Conservation (phyloP, 2,329 filamentous ascomycete genomes). For the Penicillium frequentans region DNA sequence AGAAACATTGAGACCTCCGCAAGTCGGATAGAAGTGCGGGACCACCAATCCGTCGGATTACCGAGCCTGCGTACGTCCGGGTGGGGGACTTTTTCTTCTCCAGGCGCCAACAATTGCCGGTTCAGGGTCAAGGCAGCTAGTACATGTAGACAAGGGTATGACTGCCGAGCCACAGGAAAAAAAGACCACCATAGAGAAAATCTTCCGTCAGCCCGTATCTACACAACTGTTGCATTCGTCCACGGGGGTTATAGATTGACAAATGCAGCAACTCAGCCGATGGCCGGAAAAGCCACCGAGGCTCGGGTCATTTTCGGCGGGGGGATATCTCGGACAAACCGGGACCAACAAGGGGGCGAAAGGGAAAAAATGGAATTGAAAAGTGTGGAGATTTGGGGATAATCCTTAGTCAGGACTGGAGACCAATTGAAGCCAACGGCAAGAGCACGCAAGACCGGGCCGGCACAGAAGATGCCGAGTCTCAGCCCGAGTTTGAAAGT, state of each 20-base stretch:
- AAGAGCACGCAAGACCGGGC: conserved; percentile 6
- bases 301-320: conserved; percentile 20
- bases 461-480: conserved; percentile 23
- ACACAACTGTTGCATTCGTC: not conserved
- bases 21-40: conserved; percentile 11
- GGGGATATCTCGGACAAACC: conserved; percentile 2
- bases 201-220: not conserved
- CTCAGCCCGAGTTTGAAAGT: conserved; percentile 14
- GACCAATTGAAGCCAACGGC: not conserved
- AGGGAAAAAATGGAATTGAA: not conserved
- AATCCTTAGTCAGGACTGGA: not conserved
- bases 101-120: not conserved
- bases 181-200: not conserved
- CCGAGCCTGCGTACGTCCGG: conserved; percentile 8
- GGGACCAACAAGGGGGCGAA: not conserved
- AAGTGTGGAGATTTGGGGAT: conserved; percentile 1
- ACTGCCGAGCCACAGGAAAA: not conserved
- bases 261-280: conserved; percentile 4
- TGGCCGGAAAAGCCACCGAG: conserved; percentile 10
- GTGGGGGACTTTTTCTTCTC: conserved; percentile 6
- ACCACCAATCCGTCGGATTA: conserved; percentile 4
- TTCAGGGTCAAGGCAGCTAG: not conserved
- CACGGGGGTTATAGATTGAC: not conserved
- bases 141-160: not conserved
- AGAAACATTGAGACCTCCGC: conserved; percentile 15